Percentiles rank a stretch among this genome's conserved stretches.
These are phyloP conservation scores for Eruca vesicaria DNA, from an alignment of 441 rosid genomes.

Conservation along the genomic window DNA sequence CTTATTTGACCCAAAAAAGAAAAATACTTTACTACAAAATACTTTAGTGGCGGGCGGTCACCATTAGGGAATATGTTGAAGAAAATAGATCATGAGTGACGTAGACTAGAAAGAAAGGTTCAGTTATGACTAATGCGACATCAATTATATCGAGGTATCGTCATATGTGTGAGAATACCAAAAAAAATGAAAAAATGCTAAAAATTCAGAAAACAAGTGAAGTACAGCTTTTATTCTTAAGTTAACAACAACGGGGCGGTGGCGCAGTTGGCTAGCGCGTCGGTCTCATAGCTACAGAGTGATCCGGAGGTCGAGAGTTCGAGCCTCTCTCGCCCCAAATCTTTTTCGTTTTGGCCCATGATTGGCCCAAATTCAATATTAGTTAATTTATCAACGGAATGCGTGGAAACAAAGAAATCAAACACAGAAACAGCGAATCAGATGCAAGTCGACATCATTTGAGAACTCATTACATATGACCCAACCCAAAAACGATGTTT, in stretches of 20 bases:
- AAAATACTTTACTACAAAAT: too few relatives aligned
- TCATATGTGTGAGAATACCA: too few relatives aligned
- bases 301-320: conserved; percentile 96
- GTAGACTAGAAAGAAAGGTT: too few relatives aligned
- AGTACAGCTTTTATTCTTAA: too few relatives aligned
- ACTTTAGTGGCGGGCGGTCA: too few relatives aligned
- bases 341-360: conserved; percentile 6
- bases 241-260: conserved; percentile 36
- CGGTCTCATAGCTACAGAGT: not conserved
- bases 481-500: not conserved
- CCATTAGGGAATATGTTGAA: too few relatives aligned
- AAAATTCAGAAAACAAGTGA: too few relatives aligned
- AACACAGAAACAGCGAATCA: not conserved
- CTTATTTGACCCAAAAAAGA: too few relatives aligned
- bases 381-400: not conserved
- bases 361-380: not conserved
- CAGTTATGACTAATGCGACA: too few relatives aligned
- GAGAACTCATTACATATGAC: not conserved
- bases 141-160: too few relatives aligned
- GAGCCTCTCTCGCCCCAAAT: conserved; percentile 82
- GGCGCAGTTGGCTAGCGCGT: conserved; percentile 48
- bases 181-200: too few relatives aligned
- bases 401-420: not conserved
- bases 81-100: too few relatives aligned
- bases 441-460: not conserved